Conservation (phyloP, 495 filamentous ascomycete species). For the Trichoderma asperelloides region DNA sequence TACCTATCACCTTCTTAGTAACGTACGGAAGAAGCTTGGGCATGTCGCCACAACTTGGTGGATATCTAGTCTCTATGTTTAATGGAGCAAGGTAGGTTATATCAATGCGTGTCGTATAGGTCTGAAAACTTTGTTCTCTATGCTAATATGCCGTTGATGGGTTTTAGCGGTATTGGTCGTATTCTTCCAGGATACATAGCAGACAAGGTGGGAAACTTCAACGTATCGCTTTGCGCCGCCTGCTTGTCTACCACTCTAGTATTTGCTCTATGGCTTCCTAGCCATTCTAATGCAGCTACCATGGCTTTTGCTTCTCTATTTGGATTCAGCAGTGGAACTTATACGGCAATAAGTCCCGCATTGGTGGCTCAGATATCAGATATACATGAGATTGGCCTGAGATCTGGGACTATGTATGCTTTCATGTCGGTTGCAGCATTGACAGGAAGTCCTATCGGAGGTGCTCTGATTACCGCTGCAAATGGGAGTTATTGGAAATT, state of each 20-base stretch:
- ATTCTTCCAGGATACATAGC: slow-evolving; percentile 64
- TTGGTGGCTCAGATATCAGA: neutral
- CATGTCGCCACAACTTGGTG: slow-evolving; percentile 47
- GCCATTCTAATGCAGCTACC: slow-evolving; percentile 46
- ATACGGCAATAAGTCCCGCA: neutral
- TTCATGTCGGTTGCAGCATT: neutral
- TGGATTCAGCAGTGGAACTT: slow-evolving; percentile 39
- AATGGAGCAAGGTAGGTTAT: slow-evolving; percentile 39
- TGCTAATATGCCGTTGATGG: neutral
- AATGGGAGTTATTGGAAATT: neutral
- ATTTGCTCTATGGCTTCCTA: slow-evolving; percentile 61
- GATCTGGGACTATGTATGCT: neutral
- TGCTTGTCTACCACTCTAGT: slow-evolving; percentile 52
- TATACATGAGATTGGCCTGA: neutral
- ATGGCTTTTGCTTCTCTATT: slow-evolving; percentile 60
- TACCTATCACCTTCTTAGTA: slow-evolving; percentile 66
- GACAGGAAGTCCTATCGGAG: neutral
- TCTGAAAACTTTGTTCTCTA: neutral
- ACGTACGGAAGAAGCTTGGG: slow-evolving; percentile 47
- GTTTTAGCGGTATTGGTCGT: slow-evolving; percentile 57
- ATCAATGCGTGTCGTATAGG: neutral
- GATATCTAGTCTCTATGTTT: slow-evolving; percentile 63
- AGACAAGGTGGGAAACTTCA: slow-evolving; percentile 66
- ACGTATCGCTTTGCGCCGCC: slow-evolving; percentile 57
- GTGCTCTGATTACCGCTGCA: neutral